These are phyloP conservation scores for Metschnikowia amazonensis DNA, from an alignment of 805 yeast genomes.

Conservation along the genomic window DNA sequence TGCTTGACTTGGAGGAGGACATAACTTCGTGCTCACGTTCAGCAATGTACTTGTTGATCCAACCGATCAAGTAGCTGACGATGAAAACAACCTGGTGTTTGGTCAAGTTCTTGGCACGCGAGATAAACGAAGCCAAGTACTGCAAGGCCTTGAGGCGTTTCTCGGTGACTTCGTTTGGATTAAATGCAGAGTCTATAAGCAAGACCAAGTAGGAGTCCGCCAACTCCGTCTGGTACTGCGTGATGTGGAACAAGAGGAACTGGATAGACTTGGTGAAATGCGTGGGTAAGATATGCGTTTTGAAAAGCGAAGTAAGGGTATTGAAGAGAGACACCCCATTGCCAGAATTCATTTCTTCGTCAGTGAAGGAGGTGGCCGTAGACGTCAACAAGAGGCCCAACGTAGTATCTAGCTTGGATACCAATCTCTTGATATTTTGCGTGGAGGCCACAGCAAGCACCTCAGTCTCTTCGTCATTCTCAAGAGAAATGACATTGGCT, in stretches of 20 bases:
- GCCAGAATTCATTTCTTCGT: slow-evolving; percentile 52
- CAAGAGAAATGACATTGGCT: slow-evolving; percentile 16
- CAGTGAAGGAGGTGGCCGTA: slow-evolving; percentile 47
- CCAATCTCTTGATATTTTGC: slow-evolving; percentile 48
- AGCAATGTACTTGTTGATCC: slow-evolving; percentile 76
- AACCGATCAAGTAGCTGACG: slow-evolving; percentile 72
- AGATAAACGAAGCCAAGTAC: slow-evolving; percentile 83
- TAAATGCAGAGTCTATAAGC: slow-evolving; percentile 78
- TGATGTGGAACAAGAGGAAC: slow-evolving; percentile 72
- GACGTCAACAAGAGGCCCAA: slow-evolving; percentile 53
- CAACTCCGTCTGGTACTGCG: slow-evolving; percentile 78
- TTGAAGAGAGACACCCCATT: slow-evolving; percentile 67
- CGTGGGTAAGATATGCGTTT: slow-evolving; percentile 81
- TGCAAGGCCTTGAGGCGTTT: slow-evolving; percentile 87
- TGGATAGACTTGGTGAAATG: slow-evolving; percentile 88
- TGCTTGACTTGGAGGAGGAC: slow-evolving; percentile 24
- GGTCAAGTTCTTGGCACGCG: slow-evolving; percentile 74
- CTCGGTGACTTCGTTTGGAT: slow-evolving; percentile 62
- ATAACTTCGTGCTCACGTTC: slow-evolving; percentile 84
- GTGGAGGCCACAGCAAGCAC: slow-evolving; percentile 34
- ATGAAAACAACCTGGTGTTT: slow-evolving; percentile 76
- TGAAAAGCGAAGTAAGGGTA: slow-evolving; percentile 71
- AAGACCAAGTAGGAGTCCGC: slow-evolving; percentile 81
- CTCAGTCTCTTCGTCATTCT: slow-evolving; percentile 19
- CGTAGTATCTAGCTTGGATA: slow-evolving; percentile 69